phyloP scores from a whole-genome alignment of 805 yeast genomes.

The Starmerella potacharoeniae region DNA sequence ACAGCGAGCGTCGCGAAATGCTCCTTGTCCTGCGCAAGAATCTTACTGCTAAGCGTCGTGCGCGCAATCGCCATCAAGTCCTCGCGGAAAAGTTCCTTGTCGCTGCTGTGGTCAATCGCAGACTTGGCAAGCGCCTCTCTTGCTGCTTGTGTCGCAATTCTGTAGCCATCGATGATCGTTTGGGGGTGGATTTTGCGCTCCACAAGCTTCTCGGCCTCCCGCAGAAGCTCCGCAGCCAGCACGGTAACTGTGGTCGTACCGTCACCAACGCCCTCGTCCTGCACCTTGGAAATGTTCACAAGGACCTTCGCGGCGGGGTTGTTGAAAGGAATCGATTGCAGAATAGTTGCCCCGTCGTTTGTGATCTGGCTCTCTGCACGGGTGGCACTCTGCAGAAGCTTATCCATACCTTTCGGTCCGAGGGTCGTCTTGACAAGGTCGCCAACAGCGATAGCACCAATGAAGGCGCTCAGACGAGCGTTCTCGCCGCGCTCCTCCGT shows the following conservation, averaged over 20 bases:
- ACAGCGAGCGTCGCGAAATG: conserved; percentile 84
- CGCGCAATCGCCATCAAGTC: conserved; percentile 81
- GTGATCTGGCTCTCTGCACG: conserved; percentile 65
- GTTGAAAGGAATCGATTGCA: conserved; percentile 86
- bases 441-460: conserved; percentile 98
- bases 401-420: conserved; percentile 99
- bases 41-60: conserved; percentile 88
- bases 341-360: conserved; percentile 88
- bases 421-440: conserved; percentile 87
- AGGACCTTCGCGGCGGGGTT: conserved; percentile 96
- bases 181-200: conserved; percentile 95
- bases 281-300: conserved; percentile 89
- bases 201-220: conserved; percentile 88
- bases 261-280: conserved; percentile 97
- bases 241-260: conserved; percentile 96
- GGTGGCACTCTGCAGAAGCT: conserved; percentile 75
- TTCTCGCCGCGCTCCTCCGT: conserved; percentile 96
- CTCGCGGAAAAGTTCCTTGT: conserved; percentile 49
- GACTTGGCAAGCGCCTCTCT: conserved; percentile 60
- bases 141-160: conserved; percentile 83
- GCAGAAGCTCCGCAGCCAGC: conserved; percentile 83
- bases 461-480: conserved; percentile 92
- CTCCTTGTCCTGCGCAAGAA: conserved; percentile 87
- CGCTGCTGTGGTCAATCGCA: conserved; percentile 61
- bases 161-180: conserved; percentile 89